Percentiles rank a stretch among this genome's conserved stretches.
Conservation (phyloP, 163 green algal genomes). For the Scenedesmus sp. region DNA sequence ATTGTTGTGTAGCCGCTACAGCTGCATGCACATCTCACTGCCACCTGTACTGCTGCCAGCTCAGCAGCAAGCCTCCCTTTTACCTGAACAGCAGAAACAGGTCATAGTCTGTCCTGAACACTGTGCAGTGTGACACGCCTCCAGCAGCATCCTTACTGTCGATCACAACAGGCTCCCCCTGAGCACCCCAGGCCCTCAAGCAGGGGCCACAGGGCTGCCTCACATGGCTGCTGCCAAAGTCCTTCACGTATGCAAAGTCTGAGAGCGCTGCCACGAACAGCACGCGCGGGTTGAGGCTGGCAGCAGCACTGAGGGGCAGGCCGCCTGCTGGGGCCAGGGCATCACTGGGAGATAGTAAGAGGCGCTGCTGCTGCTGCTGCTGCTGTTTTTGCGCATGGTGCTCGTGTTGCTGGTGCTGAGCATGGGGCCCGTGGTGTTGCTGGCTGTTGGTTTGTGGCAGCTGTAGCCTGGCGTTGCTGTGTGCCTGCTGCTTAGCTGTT, state of each 20-base stretch:
- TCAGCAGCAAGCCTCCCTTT: background rate
- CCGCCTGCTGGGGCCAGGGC: background rate
- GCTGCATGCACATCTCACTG: background rate
- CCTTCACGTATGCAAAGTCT: background rate
- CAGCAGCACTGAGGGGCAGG: background rate
- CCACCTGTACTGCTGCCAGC: background rate
- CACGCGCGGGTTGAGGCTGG: background rate
- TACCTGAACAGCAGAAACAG: slow-evolving; percentile 21
- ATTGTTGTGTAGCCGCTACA: background rate
- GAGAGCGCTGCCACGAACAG: slow-evolving; percentile 6
- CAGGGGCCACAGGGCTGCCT: background rate
- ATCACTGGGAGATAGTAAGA: background rate
- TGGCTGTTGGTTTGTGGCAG: background rate
- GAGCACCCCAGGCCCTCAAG: background rate
- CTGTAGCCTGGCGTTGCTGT: background rate
- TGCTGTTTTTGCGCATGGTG: background rate
- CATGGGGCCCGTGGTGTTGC: background rate
- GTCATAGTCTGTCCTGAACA: slow-evolving; percentile 17
- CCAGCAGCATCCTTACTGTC: background rate
- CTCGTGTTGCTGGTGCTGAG: background rate
- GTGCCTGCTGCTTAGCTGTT: background rate
- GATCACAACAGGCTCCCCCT: background rate
- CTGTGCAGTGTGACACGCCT: slow-evolving; percentile 9
- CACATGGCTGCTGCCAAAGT: background rate
- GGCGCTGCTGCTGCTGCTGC: background rate